Evolutionary conservation across 2,329 filamentous ascomycete genomes (phyloP).

Genomic region (Periconia macrospinosa): DNA sequence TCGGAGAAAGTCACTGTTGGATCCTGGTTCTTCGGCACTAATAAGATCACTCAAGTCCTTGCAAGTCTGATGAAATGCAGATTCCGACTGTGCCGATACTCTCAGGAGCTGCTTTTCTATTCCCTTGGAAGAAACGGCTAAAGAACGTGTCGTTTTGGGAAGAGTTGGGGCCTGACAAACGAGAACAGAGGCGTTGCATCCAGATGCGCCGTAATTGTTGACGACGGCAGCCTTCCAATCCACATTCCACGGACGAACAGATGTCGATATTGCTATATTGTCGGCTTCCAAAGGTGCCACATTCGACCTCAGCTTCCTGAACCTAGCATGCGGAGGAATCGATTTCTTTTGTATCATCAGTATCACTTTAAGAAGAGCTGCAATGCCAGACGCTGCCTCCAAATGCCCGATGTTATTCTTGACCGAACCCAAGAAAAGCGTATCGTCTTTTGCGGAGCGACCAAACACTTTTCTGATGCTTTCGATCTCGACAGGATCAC

Average conservation of each 20-base stretch:
- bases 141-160: background rate
- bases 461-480: conserved; percentile 17
- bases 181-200: background rate
- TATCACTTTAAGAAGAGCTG: conserved; percentile 37
- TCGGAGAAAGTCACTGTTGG: background rate
- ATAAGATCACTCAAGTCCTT: background rate
- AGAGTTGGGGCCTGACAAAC: background rate
- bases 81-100: background rate
- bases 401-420: conserved; percentile 40
- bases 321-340: conserved; percentile 47
- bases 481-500: conserved; percentile 26
- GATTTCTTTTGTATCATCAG: conserved; percentile 26
- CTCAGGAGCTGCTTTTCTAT: background rate
- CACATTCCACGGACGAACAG: background rate
- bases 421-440: conserved; percentile 29
- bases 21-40: background rate
- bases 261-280: background rate
- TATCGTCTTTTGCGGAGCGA: background rate
- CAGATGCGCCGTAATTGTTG: background rate
- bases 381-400: conserved; percentile 37
- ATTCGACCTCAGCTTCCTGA: background rate
- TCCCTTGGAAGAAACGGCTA: background rate
- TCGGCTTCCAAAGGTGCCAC: background rate
- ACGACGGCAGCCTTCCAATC: background rate
- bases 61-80: background rate